These are phyloP conservation scores for Fusarium sambucinum DNA, from an alignment of 2,329 filamentous ascomycete species.

Conservation along the genomic window DNA sequence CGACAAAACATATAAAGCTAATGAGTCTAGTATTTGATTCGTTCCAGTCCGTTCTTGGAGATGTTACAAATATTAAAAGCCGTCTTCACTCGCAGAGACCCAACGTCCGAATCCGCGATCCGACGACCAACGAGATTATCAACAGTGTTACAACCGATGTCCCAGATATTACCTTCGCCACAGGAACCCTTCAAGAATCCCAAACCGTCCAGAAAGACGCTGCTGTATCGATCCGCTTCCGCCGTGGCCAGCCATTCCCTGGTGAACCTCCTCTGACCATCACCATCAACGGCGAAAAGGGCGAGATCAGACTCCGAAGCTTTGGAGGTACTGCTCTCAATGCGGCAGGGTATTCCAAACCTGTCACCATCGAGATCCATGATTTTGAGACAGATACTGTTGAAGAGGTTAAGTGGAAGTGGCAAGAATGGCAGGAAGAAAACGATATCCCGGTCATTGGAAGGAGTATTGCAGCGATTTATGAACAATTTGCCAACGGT, in stretches of 20 bases:
- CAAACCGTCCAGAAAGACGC: conserved; percentile 51
- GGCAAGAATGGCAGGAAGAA: conserved; percentile 60
- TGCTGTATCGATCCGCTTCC: conserved; percentile 59
- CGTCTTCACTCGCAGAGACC: conserved; percentile 61
- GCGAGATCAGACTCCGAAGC: conserved; percentile 60
- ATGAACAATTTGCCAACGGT: conserved; percentile 64
- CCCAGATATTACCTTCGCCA: conserved; percentile 57
- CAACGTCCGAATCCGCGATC: conserved; percentile 52
- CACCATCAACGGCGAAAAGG: conserved; percentile 64
- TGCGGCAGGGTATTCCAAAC: conserved; percentile 49
- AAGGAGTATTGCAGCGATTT: conserved; percentile 66
- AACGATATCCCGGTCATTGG: conserved; percentile 55
- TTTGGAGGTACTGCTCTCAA: conserved; percentile 47
- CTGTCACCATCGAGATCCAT: conserved; percentile 63
- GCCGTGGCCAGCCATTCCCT: conserved; percentile 62
- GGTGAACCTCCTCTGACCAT: conserved; percentile 61
- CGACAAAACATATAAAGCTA: neutral
- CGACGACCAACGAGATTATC: conserved; percentile 47
- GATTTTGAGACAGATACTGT: conserved; percentile 61
- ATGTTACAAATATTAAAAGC: conserved; percentile 55
- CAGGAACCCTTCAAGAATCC: conserved; percentile 54
- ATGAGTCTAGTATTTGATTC: conserved; percentile 57
- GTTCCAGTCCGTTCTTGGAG: conserved; percentile 60
- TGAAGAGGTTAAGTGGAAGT: conserved; percentile 58
- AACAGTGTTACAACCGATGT: conserved; percentile 55